Base-by-base conservation (phyloP, 2,329 filamentous ascomycete genomes). In the Decorospora gaudefroyi region DNA sequence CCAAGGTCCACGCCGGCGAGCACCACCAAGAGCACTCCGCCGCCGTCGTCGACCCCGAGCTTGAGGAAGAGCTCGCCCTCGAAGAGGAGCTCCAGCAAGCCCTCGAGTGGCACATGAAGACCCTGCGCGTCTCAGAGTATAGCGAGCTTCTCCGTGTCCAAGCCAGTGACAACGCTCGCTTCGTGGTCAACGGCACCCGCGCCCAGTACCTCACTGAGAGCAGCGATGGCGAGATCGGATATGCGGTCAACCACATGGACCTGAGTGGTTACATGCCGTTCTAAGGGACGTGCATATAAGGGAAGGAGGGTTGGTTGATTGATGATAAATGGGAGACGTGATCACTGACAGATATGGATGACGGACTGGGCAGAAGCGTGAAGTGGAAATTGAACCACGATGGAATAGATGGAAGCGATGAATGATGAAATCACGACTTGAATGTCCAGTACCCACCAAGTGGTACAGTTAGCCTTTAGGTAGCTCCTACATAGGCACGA, bases 41-140 rank as follows among this genome's bases (percentile, higher is more conserved):
- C 16, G 21, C 28, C 23, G 21, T 40, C 11, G 10, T 8, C 30
- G 9, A 19, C 19, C 30, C 22, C 11, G 25, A 37, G 7, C 21
- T 21, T 2, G 26, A 47, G 17, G 22, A 39, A 2, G 38, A 40
- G 12, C n/a, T 10, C 15, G 38, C 17, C 8, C 13, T 27, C 10
- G 29, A 44, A 4, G 16, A 32, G 7, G 22, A 53, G 15, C 18
- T 42, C 4, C 17, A 51, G 5, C 26, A 43, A 9, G 39, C 39
- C 9, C 28, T 55, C 9, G 46, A 57, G 28, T 60, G 57, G 57
- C 53, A 59, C 33, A 41, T 50, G 4, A 58, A 53, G 32, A 35
- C 42, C 6, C 51, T 51, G 36, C 58, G 58, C 6, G 58, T 61
- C 4, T 49, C 43, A 6, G 51, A 59, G 26, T 61, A 61, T 34